A percentile compares a stretch with the other conserved stretches of the same genome.
phyloP scores from a whole-genome alignment of 352 stramenopile genomes.

The Globisporangium nagaii region DNA sequence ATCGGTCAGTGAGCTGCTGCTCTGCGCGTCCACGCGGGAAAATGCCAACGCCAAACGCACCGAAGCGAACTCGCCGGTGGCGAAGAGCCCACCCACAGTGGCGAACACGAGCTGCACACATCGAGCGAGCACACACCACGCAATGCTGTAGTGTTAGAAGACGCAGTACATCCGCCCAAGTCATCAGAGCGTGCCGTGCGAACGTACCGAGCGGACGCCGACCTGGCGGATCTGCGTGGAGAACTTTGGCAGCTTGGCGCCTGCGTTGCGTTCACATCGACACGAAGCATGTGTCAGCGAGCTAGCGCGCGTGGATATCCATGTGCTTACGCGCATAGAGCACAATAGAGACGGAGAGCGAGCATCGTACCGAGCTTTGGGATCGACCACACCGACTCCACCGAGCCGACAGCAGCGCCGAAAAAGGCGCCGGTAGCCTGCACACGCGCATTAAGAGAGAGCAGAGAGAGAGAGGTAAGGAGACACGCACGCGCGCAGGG shows the following conservation, averaged over 20 bases:
- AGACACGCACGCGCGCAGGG: not conserved
- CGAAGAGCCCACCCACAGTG: constrained; percentile 53
- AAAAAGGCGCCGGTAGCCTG: constrained; percentile 78
- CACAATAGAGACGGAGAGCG: not conserved
- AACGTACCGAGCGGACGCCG: constrained; percentile 60
- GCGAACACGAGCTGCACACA: constrained; percentile 61
- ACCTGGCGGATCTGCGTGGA: constrained; percentile 74
- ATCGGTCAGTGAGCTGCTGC: not conserved
- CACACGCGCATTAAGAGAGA: not conserved
- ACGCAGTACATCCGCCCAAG: too few relatives aligned
- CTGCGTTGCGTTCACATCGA: constrained; percentile 17
- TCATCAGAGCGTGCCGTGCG: not conserved
- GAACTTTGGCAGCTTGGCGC: constrained; percentile 78
- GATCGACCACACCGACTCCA: constrained; percentile 86
- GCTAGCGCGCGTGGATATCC: not conserved
- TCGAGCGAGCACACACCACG: too few relatives aligned
- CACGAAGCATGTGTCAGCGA: not conserved
- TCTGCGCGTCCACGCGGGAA: not conserved
- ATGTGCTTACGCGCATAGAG: not conserved
- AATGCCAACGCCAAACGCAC: constrained; percentile 6
- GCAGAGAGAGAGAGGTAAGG: not conserved
- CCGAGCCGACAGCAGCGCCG: constrained; percentile 55
- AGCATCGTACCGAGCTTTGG: constrained; percentile 70
- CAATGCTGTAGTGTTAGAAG: too few relatives aligned
- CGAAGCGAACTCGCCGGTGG: constrained; percentile 59